A percentile compares a stretch with the other conserved stretches of the same genome.
phyloP scores from a whole-genome alignment of 1,139 yeast genomes.

The Scheffersomyces parashehatae region DNA sequence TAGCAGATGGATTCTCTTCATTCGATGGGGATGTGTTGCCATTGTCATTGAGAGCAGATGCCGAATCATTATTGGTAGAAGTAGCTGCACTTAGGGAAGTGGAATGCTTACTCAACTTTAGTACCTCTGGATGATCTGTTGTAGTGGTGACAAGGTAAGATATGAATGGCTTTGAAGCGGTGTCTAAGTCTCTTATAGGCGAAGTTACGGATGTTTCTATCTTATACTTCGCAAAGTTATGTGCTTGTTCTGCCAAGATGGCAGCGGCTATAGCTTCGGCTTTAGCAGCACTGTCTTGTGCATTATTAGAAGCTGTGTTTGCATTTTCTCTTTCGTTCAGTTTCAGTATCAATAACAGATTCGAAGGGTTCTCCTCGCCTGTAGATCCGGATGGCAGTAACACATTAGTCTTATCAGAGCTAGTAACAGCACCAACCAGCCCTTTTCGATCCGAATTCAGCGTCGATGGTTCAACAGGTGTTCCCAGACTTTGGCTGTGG shows the following conservation, averaged over 20 bases:
- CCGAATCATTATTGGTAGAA: no score
- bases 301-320: background rate
- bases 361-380: background rate
- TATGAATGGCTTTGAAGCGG: conserved; percentile 78
- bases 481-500: background rate
- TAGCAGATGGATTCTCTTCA: conserved; percentile 1
- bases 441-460: background rate
- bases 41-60: background rate
- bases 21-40: background rate
- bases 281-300: conserved; percentile 1
- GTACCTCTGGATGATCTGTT: conserved; percentile 46
- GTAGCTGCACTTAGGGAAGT: background rate
- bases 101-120: conserved; percentile 24
- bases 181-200: conserved; percentile 76
- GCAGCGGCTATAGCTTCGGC: background rate
- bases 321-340: no score
- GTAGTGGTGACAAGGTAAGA: conserved; percentile 77
- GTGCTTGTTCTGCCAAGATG: conserved; percentile 5
- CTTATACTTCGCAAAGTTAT: conserved; percentile 21
- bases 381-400: background rate
- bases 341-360: no score
- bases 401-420: background rate
- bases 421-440: background rate
- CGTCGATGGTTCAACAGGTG: background rate
- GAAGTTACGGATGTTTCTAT: conserved; percentile 55